phyloP scores from a whole-genome alignment of 148 eudicot genomes.

The Dianthus caryophyllus region DNA sequence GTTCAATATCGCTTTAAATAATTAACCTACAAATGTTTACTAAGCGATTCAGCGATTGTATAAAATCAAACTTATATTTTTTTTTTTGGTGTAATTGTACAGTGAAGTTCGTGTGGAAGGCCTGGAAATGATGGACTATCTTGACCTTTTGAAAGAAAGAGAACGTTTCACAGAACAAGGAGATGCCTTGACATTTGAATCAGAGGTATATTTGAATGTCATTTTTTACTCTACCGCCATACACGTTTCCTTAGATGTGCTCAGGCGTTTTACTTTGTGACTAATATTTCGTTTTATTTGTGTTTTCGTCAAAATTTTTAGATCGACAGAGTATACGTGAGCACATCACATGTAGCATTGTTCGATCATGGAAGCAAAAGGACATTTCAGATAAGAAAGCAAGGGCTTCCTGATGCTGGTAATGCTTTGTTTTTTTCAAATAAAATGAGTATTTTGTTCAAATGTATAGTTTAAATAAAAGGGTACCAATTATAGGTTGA shows the following conservation, averaged over 20 bases:
- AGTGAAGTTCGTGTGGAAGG: slow-evolving; percentile 99
- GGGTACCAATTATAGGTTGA: too few relatives aligned
- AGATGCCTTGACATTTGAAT: slow-evolving; percentile 91
- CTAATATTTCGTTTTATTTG: background rate
- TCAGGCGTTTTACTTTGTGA: background rate
- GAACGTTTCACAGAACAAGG: slow-evolving; percentile 97
- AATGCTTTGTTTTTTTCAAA: slow-evolving; percentile 11
- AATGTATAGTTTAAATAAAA: too few relatives aligned
- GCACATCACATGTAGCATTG: slow-evolving; percentile 52
- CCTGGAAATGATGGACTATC: slow-evolving; percentile 82
- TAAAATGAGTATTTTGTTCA: too few relatives aligned
- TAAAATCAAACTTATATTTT: background rate
- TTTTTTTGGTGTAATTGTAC: slow-evolving; percentile 18
- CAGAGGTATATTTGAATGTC: slow-evolving; percentile 52
- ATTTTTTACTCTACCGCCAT: background rate
- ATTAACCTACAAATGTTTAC: too few relatives aligned
- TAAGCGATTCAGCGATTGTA: too few relatives aligned
- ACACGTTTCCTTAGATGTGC: background rate
- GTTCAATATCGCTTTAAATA: too few relatives aligned
- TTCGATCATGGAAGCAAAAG: slow-evolving; percentile 76
- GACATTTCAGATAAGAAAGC: slow-evolving; percentile 61
- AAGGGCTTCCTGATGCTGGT: slow-evolving; percentile 91
- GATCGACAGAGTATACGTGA: slow-evolving; percentile 75
- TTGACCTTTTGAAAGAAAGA: slow-evolving; percentile 53
- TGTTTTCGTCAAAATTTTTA: slow-evolving; percentile 16